Evolutionary conservation across 345 rosid genomes (phyloP).

Genomic region (Brassica napus): Da-Ae NC_063448.1:52480501-52481000

Average conservation of each 20-base stretch:
- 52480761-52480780: not conserved
- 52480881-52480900: conserved; percentile 38
- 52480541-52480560: too few relatives aligned
- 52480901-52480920: conserved; percentile 36
- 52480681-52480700: not conserved
- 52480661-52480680: not conserved
- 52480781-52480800: conserved; percentile 4
- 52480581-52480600: not conserved
- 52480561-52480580: too few relatives aligned
- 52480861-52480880: conserved; percentile 18
- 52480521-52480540: too few relatives aligned
- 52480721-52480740: not conserved
- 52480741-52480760: not conserved
- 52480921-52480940: conserved; percentile 36
- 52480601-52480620: not conserved
- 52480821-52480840: conserved; percentile 10
- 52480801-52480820: not conserved
- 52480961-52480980: conserved; percentile 13
- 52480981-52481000: conserved; percentile 24
- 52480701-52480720: not conserved
- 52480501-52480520: too few relatives aligned
- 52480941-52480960: conserved; percentile 39
- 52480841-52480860: conserved; percentile 19
- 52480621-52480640: not conserved
- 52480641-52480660: not conserved